These are phyloP conservation scores for Cyberlindnera subsufficiens DNA, from an alignment of 805 yeast species.

Conservation along the genomic window DNA sequence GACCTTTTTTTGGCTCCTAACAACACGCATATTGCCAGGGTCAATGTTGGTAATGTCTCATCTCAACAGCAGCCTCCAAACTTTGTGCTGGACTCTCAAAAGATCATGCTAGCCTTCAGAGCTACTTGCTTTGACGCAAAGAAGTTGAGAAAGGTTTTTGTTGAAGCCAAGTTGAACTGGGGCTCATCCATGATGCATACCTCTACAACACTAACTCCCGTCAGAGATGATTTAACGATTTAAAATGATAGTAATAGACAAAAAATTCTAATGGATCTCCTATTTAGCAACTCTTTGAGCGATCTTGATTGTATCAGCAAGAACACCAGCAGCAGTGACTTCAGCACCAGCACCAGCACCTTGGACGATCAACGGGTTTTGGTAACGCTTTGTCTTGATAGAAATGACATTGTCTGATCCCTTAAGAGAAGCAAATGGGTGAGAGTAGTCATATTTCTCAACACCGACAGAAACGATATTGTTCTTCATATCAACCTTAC, in stretches of 20 bases:
- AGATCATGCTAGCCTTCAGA: conserved; percentile 65
- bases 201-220: conserved; percentile 4
- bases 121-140: conserved; percentile 50
- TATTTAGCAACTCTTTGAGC: conserved; percentile 62
- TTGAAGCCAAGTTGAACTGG: conserved; percentile 51
- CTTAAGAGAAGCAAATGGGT: conserved; percentile 92
- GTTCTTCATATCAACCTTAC: conserved; percentile 73
- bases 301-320: conserved; percentile 88
- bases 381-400: conserved; percentile 85
- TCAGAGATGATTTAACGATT: conserved; percentile 9
- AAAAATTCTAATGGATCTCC: not conserved
- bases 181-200: not conserved
- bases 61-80: conserved; percentile 26
- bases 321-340: conserved; percentile 82
- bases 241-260: not conserved
- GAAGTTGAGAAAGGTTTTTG: conserved; percentile 45
- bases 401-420: conserved; percentile 96
- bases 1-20: conserved; percentile 81
- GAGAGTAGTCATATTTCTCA: conserved; percentile 79
- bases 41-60: conserved; percentile 40
- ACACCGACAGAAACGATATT: conserved; percentile 79
- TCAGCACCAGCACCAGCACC: conserved; percentile 95
- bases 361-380: conserved; percentile 89
- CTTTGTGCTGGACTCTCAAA: conserved; percentile 55
- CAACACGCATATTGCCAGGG: conserved; percentile 72